A percentile compares a stretch with the other conserved stretches of the same genome.
phyloP scores from a whole-genome alignment of 306 rosid genomes.

The Casuarina equisetifolia region DNA sequence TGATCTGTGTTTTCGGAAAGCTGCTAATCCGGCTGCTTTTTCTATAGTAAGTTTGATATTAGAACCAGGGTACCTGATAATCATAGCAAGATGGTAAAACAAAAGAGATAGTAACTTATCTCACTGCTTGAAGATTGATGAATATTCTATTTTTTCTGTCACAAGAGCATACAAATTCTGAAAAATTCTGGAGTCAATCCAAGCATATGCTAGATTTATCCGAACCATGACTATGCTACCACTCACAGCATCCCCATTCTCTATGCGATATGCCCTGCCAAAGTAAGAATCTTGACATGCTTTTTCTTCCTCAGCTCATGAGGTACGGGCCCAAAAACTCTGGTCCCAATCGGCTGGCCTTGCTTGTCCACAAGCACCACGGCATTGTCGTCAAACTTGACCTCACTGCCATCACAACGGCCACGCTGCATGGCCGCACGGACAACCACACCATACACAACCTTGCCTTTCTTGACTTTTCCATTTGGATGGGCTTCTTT shows the following conservation, averaged over 20 bases:
- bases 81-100: no score
- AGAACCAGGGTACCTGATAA: no score
- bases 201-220: not conserved
- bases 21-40: no score
- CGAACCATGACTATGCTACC: not conserved
- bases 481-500: conserved; percentile 94
- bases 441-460: conserved; percentile 68
- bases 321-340: conserved; percentile 92
- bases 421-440: conserved; percentile 75
- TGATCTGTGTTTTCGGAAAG: no score
- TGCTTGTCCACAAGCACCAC: conserved; percentile 89
- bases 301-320: conserved; percentile 85
- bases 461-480: conserved; percentile 72
- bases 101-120: no score
- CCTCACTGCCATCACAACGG: conserved; percentile 88
- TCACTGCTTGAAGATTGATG: not conserved
- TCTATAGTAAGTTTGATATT: no score
- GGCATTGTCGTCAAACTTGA: conserved; percentile 82
- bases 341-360: conserved; percentile 90
- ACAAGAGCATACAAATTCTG: not conserved
- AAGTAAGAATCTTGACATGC: conserved; percentile 87
- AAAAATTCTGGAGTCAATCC: not conserved
- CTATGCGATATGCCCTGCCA: conserved; percentile 79
- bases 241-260: not conserved
- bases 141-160: not conserved